Conservation (phyloP, 768 basidiomycete genomes). For the Cystoderma amianthinum region DNA sequence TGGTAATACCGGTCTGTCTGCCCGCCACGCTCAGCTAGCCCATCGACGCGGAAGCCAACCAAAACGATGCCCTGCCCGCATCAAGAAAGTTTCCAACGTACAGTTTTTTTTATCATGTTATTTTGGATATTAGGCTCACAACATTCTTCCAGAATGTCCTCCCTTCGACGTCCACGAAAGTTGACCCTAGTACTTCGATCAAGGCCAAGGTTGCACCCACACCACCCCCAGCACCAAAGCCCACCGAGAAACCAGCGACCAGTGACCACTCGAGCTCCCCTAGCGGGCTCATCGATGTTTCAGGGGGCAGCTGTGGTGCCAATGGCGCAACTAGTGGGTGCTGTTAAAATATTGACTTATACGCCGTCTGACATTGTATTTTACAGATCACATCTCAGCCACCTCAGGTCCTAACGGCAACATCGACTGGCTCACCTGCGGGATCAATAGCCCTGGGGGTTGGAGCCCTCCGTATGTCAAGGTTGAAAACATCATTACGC, state of each 20-base stretch:
- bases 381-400: constrained; percentile 38
- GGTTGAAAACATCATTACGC: constrained; percentile 41
- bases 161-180: constrained; percentile 5
- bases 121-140: constrained; percentile 5
- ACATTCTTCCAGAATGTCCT: constrained; percentile 4
- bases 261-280: no score
- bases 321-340: constrained; percentile 43
- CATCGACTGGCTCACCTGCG: constrained; percentile 77
- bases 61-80: constrained; percentile 17
- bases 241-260: constrained; percentile 2
- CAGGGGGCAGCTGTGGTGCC: constrained; percentile 32
- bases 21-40: constrained; percentile 29
- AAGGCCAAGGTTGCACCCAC: constrained; percentile 7
- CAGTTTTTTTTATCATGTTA: no score
- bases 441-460: constrained; percentile 49
- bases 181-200: constrained; percentile 6
- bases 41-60: constrained; percentile 13
- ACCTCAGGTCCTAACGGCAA: constrained; percentile 63
- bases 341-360: background rate
- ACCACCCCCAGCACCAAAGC: constrained; percentile 6
- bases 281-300: constrained; percentile 27
- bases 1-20: constrained; percentile 16
- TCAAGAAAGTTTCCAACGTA: background rate
- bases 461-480: constrained; percentile 69
- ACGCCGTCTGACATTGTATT: background rate